Evolutionary conservation across 208 protist species (phyloP).

Genomic region (Leishmania braziliensis): DNA sequence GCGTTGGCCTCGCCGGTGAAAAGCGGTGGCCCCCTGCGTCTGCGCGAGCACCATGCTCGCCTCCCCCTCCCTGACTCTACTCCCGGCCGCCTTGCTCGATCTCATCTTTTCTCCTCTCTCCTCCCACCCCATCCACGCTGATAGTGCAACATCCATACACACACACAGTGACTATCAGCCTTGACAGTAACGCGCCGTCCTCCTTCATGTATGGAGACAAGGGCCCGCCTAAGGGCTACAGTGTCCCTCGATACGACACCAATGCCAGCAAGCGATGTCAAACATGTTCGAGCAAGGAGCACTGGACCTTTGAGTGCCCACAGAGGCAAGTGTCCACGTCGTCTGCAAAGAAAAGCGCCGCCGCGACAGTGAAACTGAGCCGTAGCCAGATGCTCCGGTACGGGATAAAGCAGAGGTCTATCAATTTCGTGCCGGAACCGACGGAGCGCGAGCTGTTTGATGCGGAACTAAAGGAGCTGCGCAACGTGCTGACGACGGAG

Average conservation of each 20-base stretch:
- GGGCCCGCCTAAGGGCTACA: constrained; percentile 82
- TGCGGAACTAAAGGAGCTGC: constrained; percentile 38
- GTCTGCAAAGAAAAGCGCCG: constrained; percentile 30
- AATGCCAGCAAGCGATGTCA: constrained; percentile 53
- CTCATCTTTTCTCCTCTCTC: not conserved
- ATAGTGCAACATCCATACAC: not conserved
- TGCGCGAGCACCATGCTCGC: not conserved
- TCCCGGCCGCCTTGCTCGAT: not conserved
- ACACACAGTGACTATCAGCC: not conserved
- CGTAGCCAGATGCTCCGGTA: constrained; percentile 78
- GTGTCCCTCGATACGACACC: constrained; percentile 61
- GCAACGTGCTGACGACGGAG: constrained; percentile 29
- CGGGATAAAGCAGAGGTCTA: constrained; percentile 61
- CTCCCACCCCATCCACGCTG: not conserved
- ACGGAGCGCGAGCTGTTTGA: constrained; percentile 65
- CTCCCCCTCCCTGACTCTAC: not conserved
- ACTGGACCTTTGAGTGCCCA: constrained; percentile 87
- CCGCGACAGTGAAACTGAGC: constrained; percentile 54
- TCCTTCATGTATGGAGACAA: constrained; percentile 61
- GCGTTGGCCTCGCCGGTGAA: not conserved
- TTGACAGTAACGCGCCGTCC: not conserved
- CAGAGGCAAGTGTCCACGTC: constrained; percentile 18
- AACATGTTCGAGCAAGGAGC: constrained; percentile 57
- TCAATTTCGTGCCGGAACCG: constrained; percentile 70
- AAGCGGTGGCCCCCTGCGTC: not conserved